phyloP scores from a whole-genome alignment of 106 monocot genomes.

The Platanthera guangdongensis region DNA sequence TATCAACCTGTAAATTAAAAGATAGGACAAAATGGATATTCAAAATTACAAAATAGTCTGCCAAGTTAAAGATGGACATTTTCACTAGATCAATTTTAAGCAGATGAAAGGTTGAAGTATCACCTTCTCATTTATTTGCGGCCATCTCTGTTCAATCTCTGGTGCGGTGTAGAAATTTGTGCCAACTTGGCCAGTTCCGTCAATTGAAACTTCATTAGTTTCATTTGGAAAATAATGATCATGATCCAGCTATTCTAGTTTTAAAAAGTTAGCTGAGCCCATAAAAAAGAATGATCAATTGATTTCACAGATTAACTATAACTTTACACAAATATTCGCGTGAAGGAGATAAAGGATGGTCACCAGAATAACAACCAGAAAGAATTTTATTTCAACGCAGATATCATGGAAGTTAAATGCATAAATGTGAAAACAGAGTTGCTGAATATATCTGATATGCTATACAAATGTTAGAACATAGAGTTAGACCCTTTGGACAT shows the following conservation, averaged over 20 bases:
- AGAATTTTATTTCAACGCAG: constrained; percentile 9
- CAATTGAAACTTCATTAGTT: constrained; percentile 59
- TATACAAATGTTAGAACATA: background rate
- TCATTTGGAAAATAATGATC: constrained; percentile 62
- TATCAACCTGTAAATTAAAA: constrained; percentile 66
- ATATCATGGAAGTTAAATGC: background rate
- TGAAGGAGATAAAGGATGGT: background rate
- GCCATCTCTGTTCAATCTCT: constrained; percentile 92
- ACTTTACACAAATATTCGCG: background rate
- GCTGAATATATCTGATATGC: background rate
- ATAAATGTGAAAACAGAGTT: background rate
- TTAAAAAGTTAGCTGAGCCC: constrained; percentile 71
- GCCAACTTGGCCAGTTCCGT: constrained; percentile 99
- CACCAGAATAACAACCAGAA: background rate
- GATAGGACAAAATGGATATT: background rate
- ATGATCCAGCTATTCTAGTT: constrained; percentile 74
- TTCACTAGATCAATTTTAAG: background rate
- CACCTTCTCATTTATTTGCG: constrained; percentile 98
- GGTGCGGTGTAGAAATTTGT: constrained; percentile 99
- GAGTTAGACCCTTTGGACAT: too few species aligned
- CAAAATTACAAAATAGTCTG: background rate
- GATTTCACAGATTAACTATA: background rate
- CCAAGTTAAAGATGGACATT: background rate
- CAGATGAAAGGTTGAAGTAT: background rate
- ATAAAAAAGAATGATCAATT: background rate